Base-by-base conservation (phyloP, 768 basidiomycete genomes). In the Ephemerocybe angulata region DNA sequence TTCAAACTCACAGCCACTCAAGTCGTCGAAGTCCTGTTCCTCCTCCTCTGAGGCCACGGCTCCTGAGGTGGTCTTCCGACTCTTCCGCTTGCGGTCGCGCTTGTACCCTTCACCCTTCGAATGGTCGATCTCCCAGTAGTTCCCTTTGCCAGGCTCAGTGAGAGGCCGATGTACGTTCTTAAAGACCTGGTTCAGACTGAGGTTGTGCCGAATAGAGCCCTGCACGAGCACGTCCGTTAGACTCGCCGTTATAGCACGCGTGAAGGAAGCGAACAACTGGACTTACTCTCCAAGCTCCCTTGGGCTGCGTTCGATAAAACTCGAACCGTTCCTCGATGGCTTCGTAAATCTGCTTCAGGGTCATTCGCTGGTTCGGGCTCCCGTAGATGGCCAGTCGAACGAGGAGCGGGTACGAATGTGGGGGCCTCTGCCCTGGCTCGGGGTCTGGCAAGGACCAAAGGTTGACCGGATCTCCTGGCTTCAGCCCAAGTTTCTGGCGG, bases 71-170 rank as follows among this genome's bases (percentile, higher is more conserved):
- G n/a, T 58, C 48, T 54, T 60, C 30, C 57, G 30, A 17, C 22
- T 49, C 43, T 58, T 60, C 29, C 86, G 79, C 62, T 82, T 83
- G 50, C 85, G 78, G 3, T 70, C 62, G 31, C 84, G 83, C 58
- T 85, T 86, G 66, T 83, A 81, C 2, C 86, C 85, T 52, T 83
- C 79, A 3, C 83, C 83, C 11, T 70, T 66, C 1, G 78, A 76
- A 53, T 79, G 64, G 55, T 87, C 83, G 19, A 83, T 62, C 40
- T 65, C 66, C 86, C 86, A 88, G 60, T 87, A 88, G 35, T 72
- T 77, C 1, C 87, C 87, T 58, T 87, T 87, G 0, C 87, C 87
- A 0, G 85, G 85, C 60, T 87, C 85, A 0, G 81, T 84, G 52
- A 86, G 79, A 0, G 85, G 83, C 12, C 86, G 77, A 1, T 74